phyloP scores from a whole-genome alignment of 306 rosid genomes.

The Cucurbita argyrosperma region DNA sequence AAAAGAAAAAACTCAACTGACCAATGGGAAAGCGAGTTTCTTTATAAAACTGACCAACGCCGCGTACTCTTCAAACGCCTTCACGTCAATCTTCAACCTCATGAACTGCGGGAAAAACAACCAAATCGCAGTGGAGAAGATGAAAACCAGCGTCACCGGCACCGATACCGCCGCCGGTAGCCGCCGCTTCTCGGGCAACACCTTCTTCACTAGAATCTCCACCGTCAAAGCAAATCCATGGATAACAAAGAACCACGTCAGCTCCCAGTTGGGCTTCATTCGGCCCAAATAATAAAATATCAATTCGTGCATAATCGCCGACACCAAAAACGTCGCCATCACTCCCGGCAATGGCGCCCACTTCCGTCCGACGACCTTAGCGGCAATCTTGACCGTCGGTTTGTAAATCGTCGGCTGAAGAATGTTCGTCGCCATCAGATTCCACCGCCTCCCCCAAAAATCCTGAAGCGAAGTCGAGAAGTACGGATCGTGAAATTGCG shows the following conservation, averaged over 20 bases:
- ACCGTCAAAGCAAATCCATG: constrained; percentile 37
- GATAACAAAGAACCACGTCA: constrained; percentile 39
- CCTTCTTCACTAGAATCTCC: constrained; percentile 41
- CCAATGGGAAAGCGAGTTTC: too few species aligned
- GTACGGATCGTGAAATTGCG: constrained; percentile 46
- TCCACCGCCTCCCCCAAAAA: constrained; percentile 78
- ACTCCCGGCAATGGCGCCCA: constrained; percentile 42
- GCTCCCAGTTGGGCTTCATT: constrained; percentile 31
- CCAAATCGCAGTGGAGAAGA: constrained; percentile 29
- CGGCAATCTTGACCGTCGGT: constrained; percentile 17
- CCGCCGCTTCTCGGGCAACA: constrained; percentile 7
- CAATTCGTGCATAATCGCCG: constrained; percentile 66
- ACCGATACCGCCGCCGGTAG: constrained; percentile 33
- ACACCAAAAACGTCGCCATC: constrained; percentile 33
- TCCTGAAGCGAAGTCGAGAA: constrained; percentile 56
- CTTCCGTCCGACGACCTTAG: constrained; percentile 4
- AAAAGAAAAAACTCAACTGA: too few species aligned
- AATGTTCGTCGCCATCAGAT: constrained; percentile 46
- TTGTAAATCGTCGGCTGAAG: constrained; percentile 30
- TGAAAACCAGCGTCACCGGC: constrained; percentile 26
- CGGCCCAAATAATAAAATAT: constrained; percentile 37
- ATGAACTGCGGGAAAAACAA: constrained; percentile 43
- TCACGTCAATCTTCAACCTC: constrained; percentile 23
- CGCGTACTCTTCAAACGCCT: constrained; percentile 35
- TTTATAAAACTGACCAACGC: too few species aligned